Evolutionary conservation across 2,329 filamentous ascomycete species (phyloP).

Genomic region (Aspergillus viridinutans): DNA sequence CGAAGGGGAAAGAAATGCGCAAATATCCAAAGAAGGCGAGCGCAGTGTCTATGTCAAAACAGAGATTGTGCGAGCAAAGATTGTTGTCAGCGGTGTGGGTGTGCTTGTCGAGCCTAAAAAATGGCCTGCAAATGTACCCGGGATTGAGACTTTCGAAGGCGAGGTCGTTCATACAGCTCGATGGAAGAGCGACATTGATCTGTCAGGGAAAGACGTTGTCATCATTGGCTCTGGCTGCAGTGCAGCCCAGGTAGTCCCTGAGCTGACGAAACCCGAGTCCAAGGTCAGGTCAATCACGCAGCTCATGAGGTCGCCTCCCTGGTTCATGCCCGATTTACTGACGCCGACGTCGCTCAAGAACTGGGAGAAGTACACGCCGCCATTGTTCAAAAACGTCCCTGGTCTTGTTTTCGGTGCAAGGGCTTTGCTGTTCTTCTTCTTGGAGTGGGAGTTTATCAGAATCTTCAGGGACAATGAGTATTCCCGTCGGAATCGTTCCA

Average conservation of each 20-base stretch:
- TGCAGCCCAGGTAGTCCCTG: conserved; percentile 27
- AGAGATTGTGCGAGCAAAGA: conserved; percentile 51
- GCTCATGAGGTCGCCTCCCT: conserved; percentile 9
- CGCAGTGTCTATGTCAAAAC: conserved; percentile 47
- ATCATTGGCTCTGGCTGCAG: conserved; percentile 33
- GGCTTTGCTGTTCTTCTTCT: background rate
- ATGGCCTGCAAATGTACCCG: conserved; percentile 45
- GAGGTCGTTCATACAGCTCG: conserved; percentile 26
- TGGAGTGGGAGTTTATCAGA: background rate
- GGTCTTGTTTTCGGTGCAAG: background rate
- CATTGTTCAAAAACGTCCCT: background rate
- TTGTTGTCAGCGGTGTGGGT: conserved; percentile 54
- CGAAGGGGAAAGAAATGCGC: conserved; percentile 42
- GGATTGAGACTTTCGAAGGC: conserved; percentile 25
- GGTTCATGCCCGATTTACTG: background rate
- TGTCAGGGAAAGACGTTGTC: conserved; percentile 23
- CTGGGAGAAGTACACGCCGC: background rate
- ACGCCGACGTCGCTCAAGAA: background rate
- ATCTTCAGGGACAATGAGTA: conserved; percentile 20
- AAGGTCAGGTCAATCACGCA: conserved; percentile 28
- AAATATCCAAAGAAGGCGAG: conserved; percentile 42
- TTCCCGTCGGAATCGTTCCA: conserved; percentile 10
- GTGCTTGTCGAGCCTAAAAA: conserved; percentile 53
- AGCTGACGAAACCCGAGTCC: conserved; percentile 14
- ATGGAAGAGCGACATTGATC: conserved; percentile 23